Evolutionary conservation across 169 alveolate species (phyloP).

Genomic region (Ichthyophthirius multifiliis): DNA sequence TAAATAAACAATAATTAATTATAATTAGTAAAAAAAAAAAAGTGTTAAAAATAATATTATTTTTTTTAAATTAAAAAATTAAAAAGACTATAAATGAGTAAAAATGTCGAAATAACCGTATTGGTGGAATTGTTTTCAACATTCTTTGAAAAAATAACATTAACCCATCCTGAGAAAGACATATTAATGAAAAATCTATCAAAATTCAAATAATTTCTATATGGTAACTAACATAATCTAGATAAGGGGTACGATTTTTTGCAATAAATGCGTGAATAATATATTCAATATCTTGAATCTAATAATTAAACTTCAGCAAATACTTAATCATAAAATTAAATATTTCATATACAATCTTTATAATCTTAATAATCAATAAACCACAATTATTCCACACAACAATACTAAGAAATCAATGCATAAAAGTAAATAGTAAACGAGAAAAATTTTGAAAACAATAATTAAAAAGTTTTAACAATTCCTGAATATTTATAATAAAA

Average conservation of each 20-base stretch:
- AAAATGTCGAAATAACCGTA: slow-evolving; percentile 38
- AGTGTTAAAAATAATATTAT: too few relatives aligned
- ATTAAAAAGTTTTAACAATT: background rate
- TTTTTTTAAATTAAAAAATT: too few relatives aligned
- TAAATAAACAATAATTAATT: too few relatives aligned
- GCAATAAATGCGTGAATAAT: background rate
- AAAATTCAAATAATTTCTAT: background rate
- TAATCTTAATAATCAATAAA: background rate
- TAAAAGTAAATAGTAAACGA: background rate
- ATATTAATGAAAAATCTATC: slow-evolving; percentile 1
- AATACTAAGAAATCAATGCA: too few relatives aligned
- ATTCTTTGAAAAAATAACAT: slow-evolving; percentile 13
- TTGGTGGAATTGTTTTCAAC: slow-evolving; percentile 42
- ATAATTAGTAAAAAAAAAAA: too few relatives aligned
- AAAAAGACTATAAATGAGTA: background rate
- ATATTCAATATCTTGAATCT: background rate
- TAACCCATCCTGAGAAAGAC: slow-evolving; percentile 5
- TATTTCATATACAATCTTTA: too few relatives aligned
- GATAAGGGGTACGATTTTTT: background rate
- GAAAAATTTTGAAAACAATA: background rate
- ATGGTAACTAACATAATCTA: slow-evolving; percentile 1
- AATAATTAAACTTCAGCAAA: too few relatives aligned
- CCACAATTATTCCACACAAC: background rate
- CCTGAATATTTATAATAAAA: too few relatives aligned
- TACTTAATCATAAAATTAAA: too few relatives aligned